phyloP scores from a whole-genome alignment of 2,329 filamentous ascomycete genomes.

The Magnaporthiopsis incrustans region DNA sequence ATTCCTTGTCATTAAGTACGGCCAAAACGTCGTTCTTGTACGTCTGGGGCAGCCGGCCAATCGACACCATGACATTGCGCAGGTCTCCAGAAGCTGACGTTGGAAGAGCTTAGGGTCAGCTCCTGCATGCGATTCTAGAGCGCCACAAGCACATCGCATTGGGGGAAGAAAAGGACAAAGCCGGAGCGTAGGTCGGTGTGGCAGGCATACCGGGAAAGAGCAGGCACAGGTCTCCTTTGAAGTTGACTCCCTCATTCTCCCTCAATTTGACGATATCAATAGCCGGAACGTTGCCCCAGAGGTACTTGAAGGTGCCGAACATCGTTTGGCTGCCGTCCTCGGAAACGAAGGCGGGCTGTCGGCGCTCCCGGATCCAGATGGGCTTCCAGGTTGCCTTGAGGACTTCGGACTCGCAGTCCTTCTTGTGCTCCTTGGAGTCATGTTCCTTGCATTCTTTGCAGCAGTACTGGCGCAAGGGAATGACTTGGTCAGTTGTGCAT shows the following conservation, averaged over 20 bases:
- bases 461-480: slow-evolving; percentile 6
- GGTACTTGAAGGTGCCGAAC: neutral
- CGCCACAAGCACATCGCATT: neutral
- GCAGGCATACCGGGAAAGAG: neutral
- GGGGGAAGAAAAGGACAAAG: too few relatives aligned
- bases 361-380: too few relatives aligned
- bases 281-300: slow-evolving; percentile 6
- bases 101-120: neutral
- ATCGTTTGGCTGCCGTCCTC: too few relatives aligned
- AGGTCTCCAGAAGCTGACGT: slow-evolving; percentile 33
- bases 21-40: slow-evolving; percentile 19
- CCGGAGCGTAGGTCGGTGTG: too few relatives aligned
- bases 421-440: neutral
- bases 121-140: too few relatives aligned
- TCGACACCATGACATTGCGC: slow-evolving; percentile 32
- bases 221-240: neutral
- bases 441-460: neutral
- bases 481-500: neutral
- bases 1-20: slow-evolving; percentile 31
- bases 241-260: slow-evolving; percentile 5
- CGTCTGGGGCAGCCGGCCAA: slow-evolving; percentile 22
- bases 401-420: slow-evolving; percentile 4
- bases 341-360: neutral
- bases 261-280: slow-evolving; percentile 2
- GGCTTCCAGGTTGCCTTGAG: neutral